Percentiles rank a stretch among this genome's conserved stretches.
Evolutionary conservation across 2,329 filamentous ascomycete genomes (phyloP).

Genomic region (Ustulina deusta): DNA sequence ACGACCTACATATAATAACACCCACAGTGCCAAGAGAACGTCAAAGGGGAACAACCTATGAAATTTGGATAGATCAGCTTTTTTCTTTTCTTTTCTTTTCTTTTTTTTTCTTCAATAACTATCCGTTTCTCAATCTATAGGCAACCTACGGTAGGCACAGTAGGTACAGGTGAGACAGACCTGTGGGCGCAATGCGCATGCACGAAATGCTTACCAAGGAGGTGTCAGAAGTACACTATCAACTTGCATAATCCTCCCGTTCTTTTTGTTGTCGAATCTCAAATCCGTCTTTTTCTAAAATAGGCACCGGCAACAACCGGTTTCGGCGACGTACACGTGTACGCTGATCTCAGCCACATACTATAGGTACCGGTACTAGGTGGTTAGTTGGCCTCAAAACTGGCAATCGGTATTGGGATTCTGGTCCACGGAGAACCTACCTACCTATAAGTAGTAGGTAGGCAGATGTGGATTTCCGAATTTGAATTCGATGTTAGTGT

Average conservation of each 20-base stretch:
- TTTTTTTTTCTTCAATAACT: no score
- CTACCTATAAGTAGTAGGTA: not conserved
- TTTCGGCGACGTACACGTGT: slow-evolving; percentile 20
- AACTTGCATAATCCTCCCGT: slow-evolving; percentile 1
- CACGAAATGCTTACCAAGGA: slow-evolving; percentile 25
- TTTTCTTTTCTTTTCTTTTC: no score
- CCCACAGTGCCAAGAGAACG: no score
- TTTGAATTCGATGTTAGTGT: slow-evolving; percentile 19
- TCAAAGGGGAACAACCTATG: no score
- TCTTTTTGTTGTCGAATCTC: slow-evolving; percentile 24
- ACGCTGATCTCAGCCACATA: not conserved
- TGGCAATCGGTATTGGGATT: not conserved
- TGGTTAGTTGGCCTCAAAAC: not conserved
- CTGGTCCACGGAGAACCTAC: no score
- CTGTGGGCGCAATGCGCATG: slow-evolving; percentile 6
- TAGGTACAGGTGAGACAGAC: not conserved
- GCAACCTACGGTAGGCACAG: not conserved
- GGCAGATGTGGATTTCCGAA: slow-evolving; percentile 2
- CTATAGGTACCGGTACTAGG: not conserved
- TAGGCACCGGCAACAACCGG: slow-evolving; percentile 15
- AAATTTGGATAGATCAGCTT: no score
- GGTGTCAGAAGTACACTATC: slow-evolving; percentile 4
- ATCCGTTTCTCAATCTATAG: no score
- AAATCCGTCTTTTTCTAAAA: slow-evolving; percentile 28
- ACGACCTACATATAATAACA: no score